A percentile compares a stretch with the other conserved stretches of the same genome.
These are phyloP conservation scores for Suillus alpinus DNA, from an alignment of 768 basidiomycete genomes.

Conservation along the genomic window DNA sequence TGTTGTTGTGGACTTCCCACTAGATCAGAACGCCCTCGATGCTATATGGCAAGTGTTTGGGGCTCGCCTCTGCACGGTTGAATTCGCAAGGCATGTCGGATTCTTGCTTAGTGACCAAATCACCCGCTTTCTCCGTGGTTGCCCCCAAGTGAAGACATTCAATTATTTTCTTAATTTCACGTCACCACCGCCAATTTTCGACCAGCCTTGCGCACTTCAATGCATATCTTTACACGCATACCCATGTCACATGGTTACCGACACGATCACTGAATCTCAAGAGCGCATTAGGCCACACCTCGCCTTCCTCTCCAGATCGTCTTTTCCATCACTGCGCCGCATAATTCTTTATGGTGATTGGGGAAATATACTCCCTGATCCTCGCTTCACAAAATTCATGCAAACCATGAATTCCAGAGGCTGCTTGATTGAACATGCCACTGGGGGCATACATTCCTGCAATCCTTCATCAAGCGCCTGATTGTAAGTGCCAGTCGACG, in stretches of 20 bases:
- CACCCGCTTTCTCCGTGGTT: conserved; percentile 42
- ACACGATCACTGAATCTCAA: conserved; percentile 36
- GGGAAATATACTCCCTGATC: conserved; percentile 36
- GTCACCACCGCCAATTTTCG: conserved; percentile 21
- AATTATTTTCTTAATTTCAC: conserved; percentile 60
- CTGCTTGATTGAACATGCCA: conserved; percentile 24
- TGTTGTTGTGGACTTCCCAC: conserved; percentile 50
- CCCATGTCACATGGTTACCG: conserved; percentile 40
- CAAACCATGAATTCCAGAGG: conserved; percentile 33
- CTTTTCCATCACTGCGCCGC: conserved; percentile 44
- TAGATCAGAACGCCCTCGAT: conserved; percentile 35
- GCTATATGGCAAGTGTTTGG: conserved; percentile 51
- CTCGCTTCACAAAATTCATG: conserved; percentile 33
- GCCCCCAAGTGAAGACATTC: conserved; percentile 46
- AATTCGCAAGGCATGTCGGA: conserved; percentile 55
- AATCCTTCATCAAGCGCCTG: background rate
- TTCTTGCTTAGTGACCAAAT: conserved; percentile 53
- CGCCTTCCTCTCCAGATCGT: conserved; percentile 35
- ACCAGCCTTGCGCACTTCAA: conserved; percentile 32
- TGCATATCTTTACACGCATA: conserved; percentile 52
- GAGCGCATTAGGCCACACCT: conserved; percentile 47
- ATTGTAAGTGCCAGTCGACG: background rate
- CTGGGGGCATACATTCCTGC: conserved; percentile 2
- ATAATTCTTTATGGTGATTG: conserved; percentile 56
- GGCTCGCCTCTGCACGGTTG: conserved; percentile 47